phyloP scores from a whole-genome alignment of 768 basidiomycete species.

The Agaricus subrufescens region DNA sequence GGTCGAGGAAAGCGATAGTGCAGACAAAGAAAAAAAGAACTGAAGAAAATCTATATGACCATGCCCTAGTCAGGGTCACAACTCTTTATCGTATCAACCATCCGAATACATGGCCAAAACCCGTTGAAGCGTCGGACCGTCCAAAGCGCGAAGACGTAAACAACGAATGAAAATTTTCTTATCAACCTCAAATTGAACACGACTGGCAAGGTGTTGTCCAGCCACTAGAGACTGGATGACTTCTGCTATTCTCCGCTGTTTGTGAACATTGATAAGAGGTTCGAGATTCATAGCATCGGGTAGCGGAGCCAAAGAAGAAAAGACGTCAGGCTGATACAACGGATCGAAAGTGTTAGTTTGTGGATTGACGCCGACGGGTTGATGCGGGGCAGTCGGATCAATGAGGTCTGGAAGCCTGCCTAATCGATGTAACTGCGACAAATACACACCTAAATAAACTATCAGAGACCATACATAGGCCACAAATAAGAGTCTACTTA shows the following conservation, averaged over 20 bases:
- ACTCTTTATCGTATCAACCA: conserved; percentile 1
- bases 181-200: conserved; percentile 65
- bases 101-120: conserved; percentile 18
- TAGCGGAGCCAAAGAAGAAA: conserved; percentile 64
- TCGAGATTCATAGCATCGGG: conserved; percentile 78
- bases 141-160: conserved; percentile 63
- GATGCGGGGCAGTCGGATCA: conserved; percentile 76
- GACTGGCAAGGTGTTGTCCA: conserved; percentile 78
- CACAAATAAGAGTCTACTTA: conserved; percentile 24
- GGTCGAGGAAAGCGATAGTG: not conserved
- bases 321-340: conserved; percentile 75
- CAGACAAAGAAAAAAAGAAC: not conserved
- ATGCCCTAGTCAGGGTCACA: not conserved
- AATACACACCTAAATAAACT: conserved; percentile 57
- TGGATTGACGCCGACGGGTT: conserved; percentile 60
- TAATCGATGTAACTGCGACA: conserved; percentile 63
- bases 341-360: conserved; percentile 59
- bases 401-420: conserved; percentile 73
- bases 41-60: conserved; percentile 1
- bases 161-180: conserved; percentile 76
- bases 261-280: conserved; percentile 85
- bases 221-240: conserved; percentile 79
- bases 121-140: conserved; percentile 48
- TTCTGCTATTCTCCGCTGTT: conserved; percentile 76
- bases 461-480: not conserved